A percentile compares a stretch with the other conserved stretches of the same genome.
phyloP scores from a whole-genome alignment of 805 yeast genomes.

The Wickerhamomyces rabaulensis region DNA sequence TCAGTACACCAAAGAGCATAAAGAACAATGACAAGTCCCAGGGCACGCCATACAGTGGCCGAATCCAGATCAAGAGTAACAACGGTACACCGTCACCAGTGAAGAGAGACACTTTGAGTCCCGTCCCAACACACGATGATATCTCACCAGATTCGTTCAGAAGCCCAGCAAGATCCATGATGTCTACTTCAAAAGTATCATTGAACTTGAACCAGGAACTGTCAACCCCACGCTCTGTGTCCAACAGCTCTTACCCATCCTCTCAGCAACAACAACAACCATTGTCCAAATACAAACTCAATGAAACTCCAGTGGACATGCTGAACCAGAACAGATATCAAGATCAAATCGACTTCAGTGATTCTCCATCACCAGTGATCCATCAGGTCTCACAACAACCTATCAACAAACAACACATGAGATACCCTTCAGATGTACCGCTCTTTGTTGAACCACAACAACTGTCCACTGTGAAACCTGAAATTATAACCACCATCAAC shows the following conservation, averaged over 20 bases:
- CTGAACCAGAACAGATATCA: constrained; percentile 9
- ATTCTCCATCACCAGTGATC: background rate
- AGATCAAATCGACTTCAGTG: constrained; percentile 7
- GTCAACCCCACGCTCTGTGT: background rate
- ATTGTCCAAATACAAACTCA: constrained; percentile 9
- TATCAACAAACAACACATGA: background rate
- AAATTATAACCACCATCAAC: constrained; percentile 43
- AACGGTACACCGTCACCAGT: constrained; percentile 9
- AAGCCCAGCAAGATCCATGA: constrained; percentile 9
- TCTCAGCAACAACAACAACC: constrained; percentile 1
- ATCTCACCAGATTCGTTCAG: background rate
- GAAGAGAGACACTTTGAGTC: background rate
- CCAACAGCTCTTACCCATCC: background rate
- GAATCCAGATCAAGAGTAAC: constrained; percentile 4
- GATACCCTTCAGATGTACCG: constrained; percentile 33
- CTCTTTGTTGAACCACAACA: constrained; percentile 58
- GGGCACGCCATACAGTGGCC: constrained; percentile 13
- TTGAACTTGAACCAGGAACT: constrained; percentile 1
- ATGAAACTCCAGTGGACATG: constrained; percentile 12
- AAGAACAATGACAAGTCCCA: background rate
- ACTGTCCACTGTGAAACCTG: constrained; percentile 43
- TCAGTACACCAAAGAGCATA: constrained; percentile 1
- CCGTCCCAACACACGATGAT: background rate
- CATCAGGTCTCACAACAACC: constrained; percentile 1
- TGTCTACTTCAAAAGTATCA: background rate